A percentile compares a stretch with the other conserved stretches of the same genome.
Evolutionary conservation across 768 basidiomycete genomes (phyloP).

Genomic region (Boletus pseudo-olivaceus): DNA sequence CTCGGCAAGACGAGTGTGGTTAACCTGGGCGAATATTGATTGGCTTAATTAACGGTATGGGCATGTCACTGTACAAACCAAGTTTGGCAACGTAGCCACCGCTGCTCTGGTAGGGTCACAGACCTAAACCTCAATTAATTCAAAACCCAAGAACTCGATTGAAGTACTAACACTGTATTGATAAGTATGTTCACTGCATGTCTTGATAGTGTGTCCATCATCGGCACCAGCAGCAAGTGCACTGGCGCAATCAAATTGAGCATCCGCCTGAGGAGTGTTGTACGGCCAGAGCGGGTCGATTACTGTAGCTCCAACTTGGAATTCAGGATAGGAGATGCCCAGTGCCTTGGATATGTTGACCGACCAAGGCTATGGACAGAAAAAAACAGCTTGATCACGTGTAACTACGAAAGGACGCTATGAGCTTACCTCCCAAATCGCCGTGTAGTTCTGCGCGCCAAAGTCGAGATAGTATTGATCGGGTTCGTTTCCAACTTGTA

Average conservation of each 20-base stretch:
- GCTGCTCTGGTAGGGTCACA: slow-evolving; percentile 32
- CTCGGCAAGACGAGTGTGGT: slow-evolving; percentile 49
- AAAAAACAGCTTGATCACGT: neutral
- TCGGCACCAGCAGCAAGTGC: slow-evolving; percentile 46
- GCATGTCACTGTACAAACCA: slow-evolving; percentile 30
- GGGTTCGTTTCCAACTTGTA: slow-evolving; percentile 51
- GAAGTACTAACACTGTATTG: slow-evolving; percentile 44
- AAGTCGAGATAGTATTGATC: slow-evolving; percentile 44
- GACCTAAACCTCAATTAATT: slow-evolving; percentile 24
- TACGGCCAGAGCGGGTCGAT: slow-evolving; percentile 53
- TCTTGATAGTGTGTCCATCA: slow-evolving; percentile 38
- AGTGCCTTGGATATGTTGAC: slow-evolving; percentile 44
- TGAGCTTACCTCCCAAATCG: slow-evolving; percentile 41
- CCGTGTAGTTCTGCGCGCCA: slow-evolving; percentile 42
- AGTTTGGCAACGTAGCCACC: slow-evolving; percentile 47
- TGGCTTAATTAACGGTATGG: neutral
- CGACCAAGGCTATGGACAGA: slow-evolving; percentile 40
- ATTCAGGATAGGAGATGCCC: slow-evolving; percentile 36
- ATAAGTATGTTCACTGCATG: slow-evolving; percentile 53
- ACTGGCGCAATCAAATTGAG: slow-evolving; percentile 44
- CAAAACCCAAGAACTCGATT: slow-evolving; percentile 33
- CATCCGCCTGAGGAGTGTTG: slow-evolving; percentile 35
- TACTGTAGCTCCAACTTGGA: slow-evolving; percentile 49
- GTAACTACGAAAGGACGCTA: neutral
- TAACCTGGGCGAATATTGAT: slow-evolving; percentile 36